A percentile compares a stretch with the other conserved stretches of the same genome.
Conservation (phyloP, 495 filamentous ascomycete species). For the Neurospora sp. region DNA sequence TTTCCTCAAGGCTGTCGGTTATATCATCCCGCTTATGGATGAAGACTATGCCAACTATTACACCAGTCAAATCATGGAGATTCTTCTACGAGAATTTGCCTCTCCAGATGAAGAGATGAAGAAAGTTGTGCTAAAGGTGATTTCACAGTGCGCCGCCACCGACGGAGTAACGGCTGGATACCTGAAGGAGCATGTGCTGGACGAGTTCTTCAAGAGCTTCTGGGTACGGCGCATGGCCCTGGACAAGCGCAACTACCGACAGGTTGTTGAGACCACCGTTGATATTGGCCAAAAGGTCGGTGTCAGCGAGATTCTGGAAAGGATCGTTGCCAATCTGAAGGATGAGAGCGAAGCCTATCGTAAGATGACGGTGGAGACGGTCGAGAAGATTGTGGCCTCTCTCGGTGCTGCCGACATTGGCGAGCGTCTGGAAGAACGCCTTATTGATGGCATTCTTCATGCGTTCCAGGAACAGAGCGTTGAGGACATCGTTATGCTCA, state of each 20-base stretch:
- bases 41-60: constrained; percentile 99
- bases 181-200: constrained; percentile 86
- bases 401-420: constrained; percentile 91
- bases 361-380: constrained; percentile 97
- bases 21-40: constrained; percentile 98
- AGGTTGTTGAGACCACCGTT: constrained; percentile 96
- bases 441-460: constrained; percentile 94
- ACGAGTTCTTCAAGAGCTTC: constrained; percentile 98
- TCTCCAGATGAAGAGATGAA: constrained; percentile 99
- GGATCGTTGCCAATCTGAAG: constrained; percentile 89
- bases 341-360: constrained; percentile 97
- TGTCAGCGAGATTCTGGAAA: constrained; percentile 85
- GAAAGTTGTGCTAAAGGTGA: constrained; percentile 94
- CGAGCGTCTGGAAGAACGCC: constrained; percentile 79
- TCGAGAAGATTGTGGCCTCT: constrained; percentile 89
- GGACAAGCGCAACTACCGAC: constrained; percentile 92
- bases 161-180: constrained; percentile 91
- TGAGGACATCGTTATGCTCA: constrained; percentile 90
- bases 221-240: constrained; percentile 96
- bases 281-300: constrained; percentile 97
- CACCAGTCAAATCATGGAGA: constrained; percentile 97
- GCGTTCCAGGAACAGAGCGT: constrained; percentile 98
- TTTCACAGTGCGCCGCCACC: constrained; percentile 93
- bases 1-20: constrained; percentile 95
- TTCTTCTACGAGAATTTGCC: constrained; percentile 87